phyloP scores from a whole-genome alignment of 495 filamentous ascomycete species.

The Chaetomidium leptoderma region DNA sequence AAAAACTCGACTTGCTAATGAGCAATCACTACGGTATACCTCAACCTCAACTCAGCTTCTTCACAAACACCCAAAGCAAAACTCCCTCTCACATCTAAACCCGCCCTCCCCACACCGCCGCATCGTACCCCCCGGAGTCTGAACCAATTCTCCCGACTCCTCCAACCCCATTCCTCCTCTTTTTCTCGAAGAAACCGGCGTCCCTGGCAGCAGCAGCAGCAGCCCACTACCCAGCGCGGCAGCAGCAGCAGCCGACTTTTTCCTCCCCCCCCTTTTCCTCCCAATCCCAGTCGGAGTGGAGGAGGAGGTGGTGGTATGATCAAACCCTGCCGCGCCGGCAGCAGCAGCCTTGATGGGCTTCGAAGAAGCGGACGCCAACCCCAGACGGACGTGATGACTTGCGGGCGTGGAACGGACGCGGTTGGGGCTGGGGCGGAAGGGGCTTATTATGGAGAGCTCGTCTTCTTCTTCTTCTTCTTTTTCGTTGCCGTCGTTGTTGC shows the following conservation, averaged over 20 bases:
- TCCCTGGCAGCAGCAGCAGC: not conserved
- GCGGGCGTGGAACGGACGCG: slow-evolving; percentile 12
- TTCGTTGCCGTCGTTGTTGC: slow-evolving; percentile 18
- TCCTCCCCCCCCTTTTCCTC: slow-evolving; percentile 6
- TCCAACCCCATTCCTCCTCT: not conserved
- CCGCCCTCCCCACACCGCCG: slow-evolving; percentile 45
- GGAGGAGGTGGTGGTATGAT: not conserved
- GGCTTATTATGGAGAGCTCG: slow-evolving; percentile 36
- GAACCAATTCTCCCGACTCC: slow-evolving; percentile 22
- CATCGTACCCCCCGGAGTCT: slow-evolving; percentile 42
- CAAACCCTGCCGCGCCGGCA: not conserved
- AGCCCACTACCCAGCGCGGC: not conserved
- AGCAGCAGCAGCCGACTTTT: not conserved
- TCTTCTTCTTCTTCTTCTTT: slow-evolving; percentile 25
- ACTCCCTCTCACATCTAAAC: slow-evolving; percentile 44
- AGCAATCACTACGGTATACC: too few species aligned
- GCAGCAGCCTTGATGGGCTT: not conserved
- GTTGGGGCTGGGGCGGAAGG: slow-evolving; percentile 2
- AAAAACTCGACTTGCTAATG: too few species aligned
- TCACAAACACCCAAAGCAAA: slow-evolving; percentile 49
- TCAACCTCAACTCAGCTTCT: too few species aligned
- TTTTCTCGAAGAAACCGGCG: not conserved
- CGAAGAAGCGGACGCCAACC: not conserved
- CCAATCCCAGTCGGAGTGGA: not conserved
- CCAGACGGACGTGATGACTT: slow-evolving; percentile 4